A percentile compares a stretch with the other conserved stretches of the same genome.
phyloP scores from a whole-genome alignment of 2,329 filamentous ascomycete species.

The Clarireedia homoeocarpa region DNA sequence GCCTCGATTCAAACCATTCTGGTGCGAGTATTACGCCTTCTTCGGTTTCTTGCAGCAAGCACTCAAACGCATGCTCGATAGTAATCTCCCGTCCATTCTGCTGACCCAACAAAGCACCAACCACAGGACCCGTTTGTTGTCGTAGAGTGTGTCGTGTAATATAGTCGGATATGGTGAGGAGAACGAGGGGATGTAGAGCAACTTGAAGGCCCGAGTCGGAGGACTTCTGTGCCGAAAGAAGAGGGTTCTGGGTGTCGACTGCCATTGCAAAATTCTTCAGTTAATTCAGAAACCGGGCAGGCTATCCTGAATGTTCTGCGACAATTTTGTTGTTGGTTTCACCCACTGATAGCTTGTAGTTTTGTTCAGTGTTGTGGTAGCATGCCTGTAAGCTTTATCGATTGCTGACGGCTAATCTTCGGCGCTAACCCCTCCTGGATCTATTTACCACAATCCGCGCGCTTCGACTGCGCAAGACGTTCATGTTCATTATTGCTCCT shows the following conservation, averaged over 20 bases:
- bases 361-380: not conserved
- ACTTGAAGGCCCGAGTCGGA: constrained; percentile 62
- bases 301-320: not conserved
- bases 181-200: constrained; percentile 84
- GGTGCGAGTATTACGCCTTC: constrained; percentile 56
- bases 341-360: not conserved
- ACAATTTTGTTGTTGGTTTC: not conserved
- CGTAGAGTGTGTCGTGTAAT: constrained; percentile 85
- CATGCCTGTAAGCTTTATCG: not conserved
- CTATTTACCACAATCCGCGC: no score
- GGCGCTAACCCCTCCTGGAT: not conserved
- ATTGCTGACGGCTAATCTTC: not conserved
- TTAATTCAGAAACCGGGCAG: not conserved
- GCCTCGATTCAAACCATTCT: constrained; percentile 65
- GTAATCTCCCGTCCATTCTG: constrained; percentile 87
- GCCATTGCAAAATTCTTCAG: constrained; percentile 36
- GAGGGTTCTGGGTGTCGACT: constrained; percentile 39
- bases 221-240: constrained; percentile 59
- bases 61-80: constrained; percentile 89
- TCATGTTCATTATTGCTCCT: no score
- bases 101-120: constrained; percentile 84
- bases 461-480: no score
- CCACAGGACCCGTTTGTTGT: constrained; percentile 64
- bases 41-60: constrained; percentile 42
- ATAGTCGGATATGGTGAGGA: constrained; percentile 94